A percentile compares a stretch with the other conserved stretches of the same genome.
Evolutionary conservation across 176 grass and related monocot genomes (phyloP).

Genomic region (Typha latifolia): DNA sequence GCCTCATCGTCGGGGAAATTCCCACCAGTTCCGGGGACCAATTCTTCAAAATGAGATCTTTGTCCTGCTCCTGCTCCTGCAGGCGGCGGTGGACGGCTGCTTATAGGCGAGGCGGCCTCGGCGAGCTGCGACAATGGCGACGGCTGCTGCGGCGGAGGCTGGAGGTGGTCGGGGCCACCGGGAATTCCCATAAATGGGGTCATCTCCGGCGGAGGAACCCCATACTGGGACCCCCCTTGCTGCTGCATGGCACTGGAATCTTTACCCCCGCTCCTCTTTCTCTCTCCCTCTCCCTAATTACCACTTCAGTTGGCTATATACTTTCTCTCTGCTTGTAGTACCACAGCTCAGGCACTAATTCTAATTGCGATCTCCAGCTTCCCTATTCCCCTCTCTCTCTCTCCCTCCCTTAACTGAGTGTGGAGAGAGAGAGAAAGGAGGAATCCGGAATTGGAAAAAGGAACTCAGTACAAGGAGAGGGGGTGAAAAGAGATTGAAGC

Average conservation of each 20-base stretch:
- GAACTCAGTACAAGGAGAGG: slow-evolving; percentile 48
- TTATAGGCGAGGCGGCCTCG: slow-evolving; percentile 17
- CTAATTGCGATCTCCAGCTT: background rate
- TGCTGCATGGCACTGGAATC: slow-evolving; percentile 2
- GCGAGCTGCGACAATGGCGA: background rate
- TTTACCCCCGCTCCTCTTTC: background rate
- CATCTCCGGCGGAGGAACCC: slow-evolving; percentile 12
- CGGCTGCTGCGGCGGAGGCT: background rate
- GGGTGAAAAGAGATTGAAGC: slow-evolving; percentile 68
- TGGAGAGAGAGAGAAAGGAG: slow-evolving; percentile 20
- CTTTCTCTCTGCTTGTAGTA: background rate
- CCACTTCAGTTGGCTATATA: background rate
- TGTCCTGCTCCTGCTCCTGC: background rate
- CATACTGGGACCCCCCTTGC: slow-evolving; percentile 17
- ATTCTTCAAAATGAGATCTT: background rate
- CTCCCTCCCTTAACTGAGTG: slow-evolving; percentile 35
- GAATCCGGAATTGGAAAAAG: slow-evolving; percentile 35
- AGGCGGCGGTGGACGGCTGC: slow-evolving; percentile 4
- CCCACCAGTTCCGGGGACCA: background rate
- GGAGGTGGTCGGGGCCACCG: background rate
- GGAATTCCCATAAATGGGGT: slow-evolving; percentile 6
- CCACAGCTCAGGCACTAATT: background rate
- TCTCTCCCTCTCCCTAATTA: background rate
- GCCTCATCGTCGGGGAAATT: slow-evolving; percentile 7
- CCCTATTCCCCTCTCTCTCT: slow-evolving; percentile 22